Conservation (phyloP, 441 rosid species). For the Adansonia grandidieri region DNA sequence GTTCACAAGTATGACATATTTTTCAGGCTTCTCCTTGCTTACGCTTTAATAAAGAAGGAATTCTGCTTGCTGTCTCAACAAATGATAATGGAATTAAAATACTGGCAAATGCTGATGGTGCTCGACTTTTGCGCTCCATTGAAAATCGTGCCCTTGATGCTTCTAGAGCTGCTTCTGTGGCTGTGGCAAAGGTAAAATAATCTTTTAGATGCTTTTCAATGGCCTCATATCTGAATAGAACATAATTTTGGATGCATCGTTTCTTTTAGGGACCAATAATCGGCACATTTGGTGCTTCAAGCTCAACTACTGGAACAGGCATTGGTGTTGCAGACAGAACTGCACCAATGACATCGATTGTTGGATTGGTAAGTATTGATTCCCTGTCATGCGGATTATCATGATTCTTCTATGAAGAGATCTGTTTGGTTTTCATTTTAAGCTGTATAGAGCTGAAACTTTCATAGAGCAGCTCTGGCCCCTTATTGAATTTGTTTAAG, state of each 20-base stretch:
- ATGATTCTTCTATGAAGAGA: no score
- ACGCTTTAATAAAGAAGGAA: not conserved
- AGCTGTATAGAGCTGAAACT: no score
- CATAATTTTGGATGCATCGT: no score
- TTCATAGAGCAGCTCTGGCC: no score
- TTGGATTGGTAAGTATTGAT: not conserved
- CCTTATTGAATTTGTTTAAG: no score
- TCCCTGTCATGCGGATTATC: no score
- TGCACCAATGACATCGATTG: not conserved
- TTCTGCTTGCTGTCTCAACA: not conserved
- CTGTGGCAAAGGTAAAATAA: not conserved
- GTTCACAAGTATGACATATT: not conserved
- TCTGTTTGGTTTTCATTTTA: no score
- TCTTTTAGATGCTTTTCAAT: no score
- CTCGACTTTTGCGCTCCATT: not conserved
- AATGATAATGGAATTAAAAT: conserved; percentile 1
- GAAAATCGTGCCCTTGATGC: not conserved
- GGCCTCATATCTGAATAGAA: no score
- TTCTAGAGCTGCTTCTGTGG: not conserved
- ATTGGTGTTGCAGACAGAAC: not conserved
- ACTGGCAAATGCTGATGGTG: not conserved
- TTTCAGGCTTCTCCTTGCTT: not conserved
- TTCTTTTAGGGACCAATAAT: no score
- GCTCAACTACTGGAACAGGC: not conserved
- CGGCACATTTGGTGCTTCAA: not conserved